Percentiles rank a stretch among this genome's conserved stretches.
Evolutionary conservation across 257 asterid species (phyloP).

Genomic region (Primulina tabacum): DNA sequence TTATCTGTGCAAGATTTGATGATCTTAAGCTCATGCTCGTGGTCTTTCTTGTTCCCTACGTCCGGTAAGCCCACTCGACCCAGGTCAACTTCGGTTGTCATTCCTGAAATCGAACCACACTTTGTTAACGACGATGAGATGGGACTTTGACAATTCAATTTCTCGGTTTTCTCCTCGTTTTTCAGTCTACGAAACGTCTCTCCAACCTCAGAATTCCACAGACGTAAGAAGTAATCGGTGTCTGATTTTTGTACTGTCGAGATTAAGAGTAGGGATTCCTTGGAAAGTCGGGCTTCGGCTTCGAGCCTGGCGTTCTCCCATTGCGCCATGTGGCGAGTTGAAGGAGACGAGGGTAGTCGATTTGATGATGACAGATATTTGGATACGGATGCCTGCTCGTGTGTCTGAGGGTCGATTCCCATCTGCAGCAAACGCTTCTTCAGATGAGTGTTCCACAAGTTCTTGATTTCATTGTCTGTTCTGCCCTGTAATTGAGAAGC

Average conservation of each 20-base stretch:
- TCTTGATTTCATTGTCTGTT: conserved; percentile 94
- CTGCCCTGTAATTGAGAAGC: conserved; percentile 89
- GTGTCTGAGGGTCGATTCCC: conserved; percentile 90
- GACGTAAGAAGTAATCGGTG: conserved; percentile 55
- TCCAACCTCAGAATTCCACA: conserved; percentile 92
- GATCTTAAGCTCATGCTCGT: conserved; percentile 27
- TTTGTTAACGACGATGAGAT: conserved; percentile 46
- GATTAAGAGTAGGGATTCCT: conserved; percentile 44
- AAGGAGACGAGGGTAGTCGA: conserved; percentile 47
- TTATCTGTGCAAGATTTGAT: conserved; percentile 27
- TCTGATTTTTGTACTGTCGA: conserved; percentile 33
- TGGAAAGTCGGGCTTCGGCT: conserved; percentile 89
- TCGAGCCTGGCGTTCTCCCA: conserved; percentile 98
- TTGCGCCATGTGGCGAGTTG: conserved; percentile 96
- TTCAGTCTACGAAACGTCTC: conserved; percentile 55
- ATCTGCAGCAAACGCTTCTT: conserved; percentile 63
- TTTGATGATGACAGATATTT: conserved; percentile 24
- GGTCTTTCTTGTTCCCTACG: background rate
- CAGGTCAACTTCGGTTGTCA: conserved; percentile 38
- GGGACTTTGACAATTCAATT: conserved; percentile 29
- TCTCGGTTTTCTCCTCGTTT: conserved; percentile 25
- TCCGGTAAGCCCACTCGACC: conserved; percentile 20
- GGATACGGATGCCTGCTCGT: conserved; percentile 45
- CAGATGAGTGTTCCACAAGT: conserved; percentile 93
- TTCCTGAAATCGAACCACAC: conserved; percentile 45